Evolutionary conservation across 2,329 filamentous ascomycete species (phyloP), one percentile per base, ranked within the genome.

Genomic region (Aureobasidium leucospermi): DNA sequence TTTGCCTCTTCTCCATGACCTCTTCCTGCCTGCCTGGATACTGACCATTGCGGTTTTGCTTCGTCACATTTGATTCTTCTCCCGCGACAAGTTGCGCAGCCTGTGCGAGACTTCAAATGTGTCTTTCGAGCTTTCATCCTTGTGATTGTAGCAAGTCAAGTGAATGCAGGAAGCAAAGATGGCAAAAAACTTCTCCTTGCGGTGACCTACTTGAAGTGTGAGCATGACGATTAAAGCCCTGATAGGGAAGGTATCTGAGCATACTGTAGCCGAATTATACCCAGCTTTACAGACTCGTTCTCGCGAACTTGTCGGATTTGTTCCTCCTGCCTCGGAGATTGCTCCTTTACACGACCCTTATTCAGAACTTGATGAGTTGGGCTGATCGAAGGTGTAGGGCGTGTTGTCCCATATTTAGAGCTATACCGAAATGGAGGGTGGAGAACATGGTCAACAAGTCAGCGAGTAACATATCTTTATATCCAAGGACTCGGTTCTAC

Each of bases 41-140:
- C 55, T 39, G 29, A 58, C 55, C 55, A 48, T 48, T 58, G 23
- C 15, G 55, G 55, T 19, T 49, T 47, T 7, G 55, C 48, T 42
- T 58, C 55, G 32, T 58, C 55, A 31, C 55, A 58, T 28, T 49
- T 47, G 19, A 58, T 41, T 4, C 55, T 32, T 8, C 55, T 45
- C 13, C 29, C 31, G 8, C 55, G 31, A n/a, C 55, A 58, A 16
- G 42, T 58, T 11, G 41, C 39, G n/a, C 52, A 56, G n/a, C 52
- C 52, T 29, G 39, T 56, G 31, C 52, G 52, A 13, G 52, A 56
- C 9, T 56, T 56, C 16, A 56, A n/a, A 32, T 56, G 52, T 11
- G 52, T 56, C 31, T 56, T 56, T n/a, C 52, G 52, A 32, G 52
- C 41, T 31, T 56, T 56, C 52, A 56, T 56, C 41, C n/a, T 43